These are phyloP conservation scores for Wickerhamiella parazyma DNA, from an alignment of 805 yeast species.

Conservation along the genomic window DNA sequence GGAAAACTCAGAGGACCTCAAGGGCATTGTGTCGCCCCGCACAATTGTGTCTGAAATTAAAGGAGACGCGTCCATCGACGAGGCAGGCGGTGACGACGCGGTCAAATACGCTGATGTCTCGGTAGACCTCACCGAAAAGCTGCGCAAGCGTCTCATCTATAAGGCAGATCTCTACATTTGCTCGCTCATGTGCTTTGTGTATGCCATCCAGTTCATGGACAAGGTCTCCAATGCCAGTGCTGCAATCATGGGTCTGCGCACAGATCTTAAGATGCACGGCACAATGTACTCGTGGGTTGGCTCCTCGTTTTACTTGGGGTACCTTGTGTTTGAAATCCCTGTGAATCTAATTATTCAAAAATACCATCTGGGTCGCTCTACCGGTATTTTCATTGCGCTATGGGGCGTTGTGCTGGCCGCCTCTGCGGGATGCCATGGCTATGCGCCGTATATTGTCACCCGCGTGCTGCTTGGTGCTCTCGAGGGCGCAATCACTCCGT, in stretches of 20 bases:
- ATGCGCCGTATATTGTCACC: conserved; percentile 33
- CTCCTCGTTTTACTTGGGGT: conserved; percentile 53
- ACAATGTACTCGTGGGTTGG: conserved; percentile 36
- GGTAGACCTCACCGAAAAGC: neutral
- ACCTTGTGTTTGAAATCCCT: conserved; percentile 42
- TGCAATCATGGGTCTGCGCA: conserved; percentile 38
- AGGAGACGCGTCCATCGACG: neutral
- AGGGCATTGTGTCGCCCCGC: neutral
- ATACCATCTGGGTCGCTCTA: conserved; percentile 42
- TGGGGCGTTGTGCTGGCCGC: conserved; percentile 38
- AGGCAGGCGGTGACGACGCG: conserved; percentile 6
- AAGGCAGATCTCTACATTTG: conserved; percentile 41
- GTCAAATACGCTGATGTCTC: conserved; percentile 8
- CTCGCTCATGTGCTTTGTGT: conserved; percentile 38
- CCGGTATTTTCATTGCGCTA: conserved; percentile 29
- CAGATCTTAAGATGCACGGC: conserved; percentile 35
- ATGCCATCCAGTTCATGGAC: conserved; percentile 47
- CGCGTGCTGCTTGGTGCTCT: conserved; percentile 38
- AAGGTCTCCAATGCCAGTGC: conserved; percentile 40
- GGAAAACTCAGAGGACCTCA: neutral
- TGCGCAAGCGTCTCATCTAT: conserved; percentile 23
- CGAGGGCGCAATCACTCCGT: conserved; percentile 43
- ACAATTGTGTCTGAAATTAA: neutral
- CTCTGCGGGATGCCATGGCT: conserved; percentile 32
- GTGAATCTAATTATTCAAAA: conserved; percentile 36